phyloP scores from a whole-genome alignment of 345 rosid species.

The Salix purpurea region DNA sequence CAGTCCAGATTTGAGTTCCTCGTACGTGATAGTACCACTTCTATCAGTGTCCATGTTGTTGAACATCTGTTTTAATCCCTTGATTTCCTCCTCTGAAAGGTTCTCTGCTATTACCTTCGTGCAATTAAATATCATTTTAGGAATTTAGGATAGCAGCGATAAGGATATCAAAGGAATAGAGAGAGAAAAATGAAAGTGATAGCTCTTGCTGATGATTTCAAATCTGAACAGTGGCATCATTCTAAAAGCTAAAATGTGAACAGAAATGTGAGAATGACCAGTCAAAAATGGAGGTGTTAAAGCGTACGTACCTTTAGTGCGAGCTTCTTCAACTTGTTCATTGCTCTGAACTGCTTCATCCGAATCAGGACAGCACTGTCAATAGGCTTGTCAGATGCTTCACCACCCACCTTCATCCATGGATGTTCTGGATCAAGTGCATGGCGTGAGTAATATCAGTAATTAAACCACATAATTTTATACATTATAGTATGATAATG shows the following conservation, averaged over 20 bases:
- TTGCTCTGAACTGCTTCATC: slow-evolving; percentile 30
- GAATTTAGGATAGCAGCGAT: no score
- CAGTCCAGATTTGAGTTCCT: slow-evolving; percentile 34
- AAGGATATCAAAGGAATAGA: background rate
- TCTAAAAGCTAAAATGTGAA: background rate
- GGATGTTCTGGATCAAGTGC: slow-evolving; percentile 26
- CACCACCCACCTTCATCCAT: slow-evolving; percentile 25
- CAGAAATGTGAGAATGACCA: background rate
- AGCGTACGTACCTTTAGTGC: slow-evolving; percentile 24
- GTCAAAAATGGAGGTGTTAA: background rate
- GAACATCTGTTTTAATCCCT: slow-evolving; percentile 33
- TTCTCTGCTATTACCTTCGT: slow-evolving; percentile 29
- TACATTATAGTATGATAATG: background rate
- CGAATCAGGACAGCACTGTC: slow-evolving; percentile 27
- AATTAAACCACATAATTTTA: background rate
- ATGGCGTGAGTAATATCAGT: background rate
- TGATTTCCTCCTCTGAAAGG: slow-evolving; percentile 29
- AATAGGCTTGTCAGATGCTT: slow-evolving; percentile 18
- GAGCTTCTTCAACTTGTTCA: slow-evolving; percentile 34
- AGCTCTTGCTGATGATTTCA: background rate
- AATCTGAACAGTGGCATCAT: background rate
- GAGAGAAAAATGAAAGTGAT: background rate
- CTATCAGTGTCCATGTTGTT: slow-evolving; percentile 30
- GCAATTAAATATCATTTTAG: background rate
- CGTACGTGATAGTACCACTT: slow-evolving; percentile 35